Evolutionary conservation across 345 rosid species (phyloP).

Genomic region (Adansonia digitata): DNA sequence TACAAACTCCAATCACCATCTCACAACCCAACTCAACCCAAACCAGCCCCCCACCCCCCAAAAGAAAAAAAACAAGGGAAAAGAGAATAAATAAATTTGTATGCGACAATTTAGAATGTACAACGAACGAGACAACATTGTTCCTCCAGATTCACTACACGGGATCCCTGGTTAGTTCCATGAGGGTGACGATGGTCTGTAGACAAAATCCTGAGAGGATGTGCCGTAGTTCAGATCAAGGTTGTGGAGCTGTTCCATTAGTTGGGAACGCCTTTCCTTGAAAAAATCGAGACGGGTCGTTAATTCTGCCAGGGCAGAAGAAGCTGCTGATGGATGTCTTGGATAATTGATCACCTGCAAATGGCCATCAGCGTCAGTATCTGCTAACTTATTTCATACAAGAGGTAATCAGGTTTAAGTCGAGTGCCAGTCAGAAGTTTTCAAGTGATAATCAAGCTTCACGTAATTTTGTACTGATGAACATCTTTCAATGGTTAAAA

Average conservation of each 20-base stretch:
- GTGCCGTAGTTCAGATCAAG: slow-evolving; percentile 87
- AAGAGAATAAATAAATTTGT: slow-evolving; percentile 19
- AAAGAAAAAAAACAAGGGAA: neutral
- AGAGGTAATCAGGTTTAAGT: neutral
- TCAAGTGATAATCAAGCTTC: neutral
- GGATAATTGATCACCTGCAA: slow-evolving; percentile 65
- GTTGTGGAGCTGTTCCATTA: slow-evolving; percentile 96
- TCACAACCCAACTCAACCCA: too few species aligned
- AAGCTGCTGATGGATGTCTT: slow-evolving; percentile 72
- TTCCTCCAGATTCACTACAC: too few species aligned
- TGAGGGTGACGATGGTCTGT: slow-evolving; percentile 78
- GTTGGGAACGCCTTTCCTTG: slow-evolving; percentile 96
- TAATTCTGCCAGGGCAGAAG: slow-evolving; percentile 88
- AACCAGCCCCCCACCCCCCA: too few species aligned
- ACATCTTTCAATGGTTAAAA: neutral
- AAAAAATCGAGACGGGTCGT: slow-evolving; percentile 93
- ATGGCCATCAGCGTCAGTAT: neutral
- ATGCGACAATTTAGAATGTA: slow-evolving; percentile 50
- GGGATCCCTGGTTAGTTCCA: slow-evolving; percentile 68
- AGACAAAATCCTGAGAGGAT: slow-evolving; percentile 77
- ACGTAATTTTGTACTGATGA: neutral
- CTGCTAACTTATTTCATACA: neutral
- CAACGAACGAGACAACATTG: slow-evolving; percentile 29
- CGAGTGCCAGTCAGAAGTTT: neutral
- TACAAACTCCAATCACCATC: too few species aligned